Conservation (phyloP, 306 rosid species). For the Castanospermum australe region DNA sequence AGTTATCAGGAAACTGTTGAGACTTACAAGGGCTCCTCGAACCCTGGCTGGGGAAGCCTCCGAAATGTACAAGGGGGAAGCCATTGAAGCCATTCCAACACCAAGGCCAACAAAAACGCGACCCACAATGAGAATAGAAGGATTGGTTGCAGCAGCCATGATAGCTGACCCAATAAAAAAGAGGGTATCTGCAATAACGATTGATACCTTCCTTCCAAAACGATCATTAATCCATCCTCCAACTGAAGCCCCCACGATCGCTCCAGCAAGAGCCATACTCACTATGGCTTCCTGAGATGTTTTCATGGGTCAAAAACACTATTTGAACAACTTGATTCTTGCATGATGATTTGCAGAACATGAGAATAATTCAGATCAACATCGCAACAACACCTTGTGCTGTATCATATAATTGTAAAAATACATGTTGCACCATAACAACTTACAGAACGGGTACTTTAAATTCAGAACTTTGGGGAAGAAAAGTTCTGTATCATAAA, state of each 20-base stretch:
- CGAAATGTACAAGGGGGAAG: conserved; percentile 65
- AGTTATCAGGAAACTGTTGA: conserved; percentile 62
- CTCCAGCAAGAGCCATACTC: conserved; percentile 66
- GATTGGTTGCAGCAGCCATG: conserved; percentile 48
- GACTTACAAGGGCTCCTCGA: conserved; percentile 68
- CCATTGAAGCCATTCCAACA: conserved; percentile 78
- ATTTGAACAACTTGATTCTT: not conserved
- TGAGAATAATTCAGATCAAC: not conserved
- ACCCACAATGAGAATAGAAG: conserved; percentile 43
- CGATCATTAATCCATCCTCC: conserved; percentile 68
- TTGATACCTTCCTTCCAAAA: conserved; percentile 46
- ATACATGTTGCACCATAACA: not conserved
- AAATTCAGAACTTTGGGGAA: not conserved
- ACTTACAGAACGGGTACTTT: not conserved
- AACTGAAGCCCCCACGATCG: conserved; percentile 60
- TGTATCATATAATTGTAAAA: not conserved
- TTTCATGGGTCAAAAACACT: not conserved
- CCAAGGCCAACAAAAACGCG: conserved; percentile 63
- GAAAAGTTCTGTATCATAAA: not conserved
- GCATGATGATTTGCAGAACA: not conserved
- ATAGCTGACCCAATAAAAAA: conserved; percentile 52
- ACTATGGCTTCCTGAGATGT: conserved; percentile 53
- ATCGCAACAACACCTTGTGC: not conserved
- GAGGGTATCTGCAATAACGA: conserved; percentile 44
- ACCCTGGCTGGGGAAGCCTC: conserved; percentile 67